Conservation (phyloP, 1,284 basidiomycete species). For the Ganoderma sinense region DNA sequence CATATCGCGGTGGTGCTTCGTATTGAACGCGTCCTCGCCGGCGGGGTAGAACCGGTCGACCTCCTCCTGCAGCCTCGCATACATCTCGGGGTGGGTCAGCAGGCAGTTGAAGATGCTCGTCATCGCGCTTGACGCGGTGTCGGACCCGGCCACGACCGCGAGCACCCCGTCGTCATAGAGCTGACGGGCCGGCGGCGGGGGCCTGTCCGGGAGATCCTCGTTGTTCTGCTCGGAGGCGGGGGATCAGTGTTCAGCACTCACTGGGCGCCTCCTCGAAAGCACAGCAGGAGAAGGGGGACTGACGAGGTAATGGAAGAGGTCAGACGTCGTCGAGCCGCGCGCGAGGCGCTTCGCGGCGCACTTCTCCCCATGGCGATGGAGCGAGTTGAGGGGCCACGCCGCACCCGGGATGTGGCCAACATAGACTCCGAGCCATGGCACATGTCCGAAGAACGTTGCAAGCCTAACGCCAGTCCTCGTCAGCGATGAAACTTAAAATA, state of each 20-base stretch:
- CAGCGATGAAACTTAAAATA: background rate
- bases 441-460: conserved; percentile 18
- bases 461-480: conserved; percentile 9
- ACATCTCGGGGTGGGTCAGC: conserved; percentile 31
- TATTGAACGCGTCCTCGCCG: conserved; percentile 37
- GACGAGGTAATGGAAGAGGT: conserved; percentile 34
- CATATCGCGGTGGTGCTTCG: conserved; percentile 35
- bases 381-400: conserved; percentile 15
- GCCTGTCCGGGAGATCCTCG: conserved; percentile 29
- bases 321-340: conserved; percentile 22
- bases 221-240: conserved; percentile 22
- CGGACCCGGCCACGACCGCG: conserved; percentile 40
- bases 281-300: background rate
- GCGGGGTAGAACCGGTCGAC: conserved; percentile 38
- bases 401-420: conserved; percentile 22
- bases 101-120: conserved; percentile 33
- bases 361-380: conserved; percentile 10
- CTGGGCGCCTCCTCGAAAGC: background rate
- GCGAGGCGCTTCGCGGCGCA: conserved; percentile 18
- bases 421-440: conserved; percentile 28
- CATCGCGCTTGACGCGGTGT: conserved; percentile 39
- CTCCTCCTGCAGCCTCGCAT: conserved; percentile 36
- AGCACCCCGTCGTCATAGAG: conserved; percentile 31
- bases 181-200: conserved; percentile 21
- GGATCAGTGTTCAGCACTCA: too few relatives aligned